phyloP scores from a whole-genome alignment of 2,329 filamentous ascomycete species.

The Aspergillus pseudoglaucus region DNA sequence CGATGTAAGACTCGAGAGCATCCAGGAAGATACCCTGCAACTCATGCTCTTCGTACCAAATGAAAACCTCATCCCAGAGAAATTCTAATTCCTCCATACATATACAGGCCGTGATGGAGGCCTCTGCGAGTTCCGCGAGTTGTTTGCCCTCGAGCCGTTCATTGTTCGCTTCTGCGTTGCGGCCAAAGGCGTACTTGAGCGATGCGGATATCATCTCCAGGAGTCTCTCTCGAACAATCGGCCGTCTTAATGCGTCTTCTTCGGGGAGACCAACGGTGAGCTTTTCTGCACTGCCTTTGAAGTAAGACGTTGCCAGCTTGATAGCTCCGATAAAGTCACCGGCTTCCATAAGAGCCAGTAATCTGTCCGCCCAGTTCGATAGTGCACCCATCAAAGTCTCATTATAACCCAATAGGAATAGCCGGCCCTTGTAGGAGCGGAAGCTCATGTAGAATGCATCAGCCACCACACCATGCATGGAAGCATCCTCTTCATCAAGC shows the following conservation, averaged over 20 bases:
- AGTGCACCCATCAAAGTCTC: slow-evolving; percentile 84
- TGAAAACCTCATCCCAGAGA: slow-evolving; percentile 83
- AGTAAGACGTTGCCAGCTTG: slow-evolving; percentile 83
- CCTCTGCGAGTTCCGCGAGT: slow-evolving; percentile 70
- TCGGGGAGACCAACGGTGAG: slow-evolving; percentile 90
- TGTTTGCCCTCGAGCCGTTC: slow-evolving; percentile 53
- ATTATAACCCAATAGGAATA: slow-evolving; percentile 90
- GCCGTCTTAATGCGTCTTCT: slow-evolving; percentile 66
- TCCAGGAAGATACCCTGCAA: slow-evolving; percentile 75
- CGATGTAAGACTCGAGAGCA: slow-evolving; percentile 78
- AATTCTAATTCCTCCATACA: slow-evolving; percentile 73
- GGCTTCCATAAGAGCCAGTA: slow-evolving; percentile 90
- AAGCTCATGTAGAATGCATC: slow-evolving; percentile 99
- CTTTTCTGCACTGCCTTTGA: slow-evolving; percentile 84
- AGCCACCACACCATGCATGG: slow-evolving; percentile 91
- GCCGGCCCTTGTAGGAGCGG: slow-evolving; percentile 84
- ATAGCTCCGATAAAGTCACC: slow-evolving; percentile 95
- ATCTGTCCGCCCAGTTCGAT: slow-evolving; percentile 93
- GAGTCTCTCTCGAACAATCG: slow-evolving; percentile 79
- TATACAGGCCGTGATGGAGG: slow-evolving; percentile 76
- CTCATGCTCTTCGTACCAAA: slow-evolving; percentile 75
- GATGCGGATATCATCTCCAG: slow-evolving; percentile 92
- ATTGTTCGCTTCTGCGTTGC: slow-evolving; percentile 45
- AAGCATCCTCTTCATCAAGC: slow-evolving; percentile 75
- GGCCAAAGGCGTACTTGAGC: slow-evolving; percentile 77